Conservation (phyloP, 208 protist genomes). For the Perkinsela sp. region DNA sequence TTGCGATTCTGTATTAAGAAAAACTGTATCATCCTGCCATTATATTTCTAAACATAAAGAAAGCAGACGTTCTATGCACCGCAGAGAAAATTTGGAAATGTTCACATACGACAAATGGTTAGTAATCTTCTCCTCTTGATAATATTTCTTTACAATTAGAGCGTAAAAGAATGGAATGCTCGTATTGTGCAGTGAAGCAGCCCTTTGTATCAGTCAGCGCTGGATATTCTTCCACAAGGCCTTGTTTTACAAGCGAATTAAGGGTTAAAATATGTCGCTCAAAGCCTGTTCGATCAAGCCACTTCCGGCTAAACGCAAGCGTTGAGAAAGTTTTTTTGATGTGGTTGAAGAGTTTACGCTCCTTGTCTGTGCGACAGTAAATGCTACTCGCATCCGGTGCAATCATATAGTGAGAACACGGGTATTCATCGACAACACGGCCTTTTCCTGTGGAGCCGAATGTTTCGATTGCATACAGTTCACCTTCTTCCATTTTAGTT, state of each 20-base stretch:
- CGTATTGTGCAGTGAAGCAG: constrained; percentile 87
- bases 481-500: constrained; percentile 80
- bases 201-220: constrained; percentile 83
- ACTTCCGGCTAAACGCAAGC: constrained; percentile 89
- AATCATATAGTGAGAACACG: constrained; percentile 96
- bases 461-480: constrained; percentile 98
- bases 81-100: background rate
- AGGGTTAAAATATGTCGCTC: constrained; percentile 59
- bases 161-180: constrained; percentile 79
- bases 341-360: constrained; percentile 60
- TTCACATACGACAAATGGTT: constrained; percentile 6
- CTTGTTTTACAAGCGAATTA: constrained; percentile 46
- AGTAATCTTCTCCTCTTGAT: constrained; percentile 82
- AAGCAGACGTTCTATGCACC: background rate
- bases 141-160: constrained; percentile 84
- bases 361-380: constrained; percentile 37
- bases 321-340: constrained; percentile 74
- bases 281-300: constrained; percentile 73
- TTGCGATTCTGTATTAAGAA: constrained; percentile 92
- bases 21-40: constrained; percentile 76
- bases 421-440: constrained; percentile 74
- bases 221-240: constrained; percentile 75
- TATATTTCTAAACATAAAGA: background rate
- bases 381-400: constrained; percentile 23
- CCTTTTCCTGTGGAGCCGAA: constrained; percentile 91